Percentiles rank a stretch among this genome's conserved stretches.
phyloP scores from a whole-genome alignment of 257 asterid genomes.

The Dorcoceras hygrometricum region DNA sequence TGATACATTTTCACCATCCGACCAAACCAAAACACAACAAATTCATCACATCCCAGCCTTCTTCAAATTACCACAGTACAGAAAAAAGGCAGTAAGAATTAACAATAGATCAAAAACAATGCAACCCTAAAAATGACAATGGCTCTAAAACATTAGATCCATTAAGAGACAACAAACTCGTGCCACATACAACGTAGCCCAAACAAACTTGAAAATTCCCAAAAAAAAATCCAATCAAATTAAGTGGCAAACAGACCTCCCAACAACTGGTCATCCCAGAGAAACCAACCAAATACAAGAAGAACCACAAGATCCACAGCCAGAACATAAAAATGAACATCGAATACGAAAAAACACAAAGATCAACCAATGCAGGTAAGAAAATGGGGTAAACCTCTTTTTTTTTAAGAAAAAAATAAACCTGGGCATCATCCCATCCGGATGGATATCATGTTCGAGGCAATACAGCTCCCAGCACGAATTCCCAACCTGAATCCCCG shows the following conservation, averaged over 20 bases:
- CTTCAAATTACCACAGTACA: neutral
- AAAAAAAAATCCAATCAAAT: neutral
- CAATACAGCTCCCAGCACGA: constrained; percentile 17
- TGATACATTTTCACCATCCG: neutral
- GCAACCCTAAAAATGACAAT: neutral
- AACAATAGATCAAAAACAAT: too few relatives aligned
- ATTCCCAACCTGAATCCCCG: constrained; percentile 18
- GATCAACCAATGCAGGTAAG: neutral
- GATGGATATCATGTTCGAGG: constrained; percentile 15
- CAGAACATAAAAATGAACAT: neutral
- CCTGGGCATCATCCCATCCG: constrained; percentile 18
- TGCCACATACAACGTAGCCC: neutral
- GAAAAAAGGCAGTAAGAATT: neutral
- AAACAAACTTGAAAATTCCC: too few relatives aligned
- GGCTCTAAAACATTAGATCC: too few relatives aligned
- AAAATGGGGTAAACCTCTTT: neutral
- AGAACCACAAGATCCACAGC: neutral
- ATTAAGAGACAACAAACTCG: too few relatives aligned
- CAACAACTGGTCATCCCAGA: neutral
- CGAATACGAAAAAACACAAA: neutral
- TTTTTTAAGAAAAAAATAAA: too few relatives aligned
- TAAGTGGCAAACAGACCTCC: too few relatives aligned
- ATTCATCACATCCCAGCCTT: neutral
- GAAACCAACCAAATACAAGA: neutral
- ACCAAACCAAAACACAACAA: neutral